Evolutionary conservation across 2,329 filamentous ascomycete species (phyloP), one percentile per base, ranked within the genome.

Genomic region (Sclerotinia nivalis): DNA sequence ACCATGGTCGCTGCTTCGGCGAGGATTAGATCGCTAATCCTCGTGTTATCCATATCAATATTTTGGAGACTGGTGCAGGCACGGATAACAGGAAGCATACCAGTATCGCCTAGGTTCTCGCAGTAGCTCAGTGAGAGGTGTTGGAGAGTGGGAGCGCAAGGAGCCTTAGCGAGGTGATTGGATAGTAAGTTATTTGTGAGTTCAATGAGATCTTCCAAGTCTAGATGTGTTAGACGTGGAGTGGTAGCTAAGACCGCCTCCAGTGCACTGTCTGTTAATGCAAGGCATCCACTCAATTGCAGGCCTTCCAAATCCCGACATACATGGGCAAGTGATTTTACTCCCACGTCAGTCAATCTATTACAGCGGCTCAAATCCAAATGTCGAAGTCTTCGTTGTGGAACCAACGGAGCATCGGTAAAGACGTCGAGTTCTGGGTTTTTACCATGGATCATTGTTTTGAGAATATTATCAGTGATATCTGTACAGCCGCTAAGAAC

Each of bases 51-150:
- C 84, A 98, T 89, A 66, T 96, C 92, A 20, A 97, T 82, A 43
- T 85, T 92, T 61, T 84, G 84, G 20, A 98, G 84, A 20, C 82
- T 85, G 0, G 86, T 84, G 79, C 93, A 97, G 43, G 85, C 86
- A 76, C 93, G 92, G 74, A 98, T 84, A 2, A 97, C 83, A 0
- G 92, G 91, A 0, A 97, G 84, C 87, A 97, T 91, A 69, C 95
- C 95, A 0, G 84, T 82, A 77, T 98, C 96, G 34, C 93, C 89
- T 2, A 99, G 81, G 69, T 87, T 89, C 79, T 97, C 95, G 79
- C 96, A 99, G 79, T 93, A 97, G 76, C 93, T 95, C 74, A 98
- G 86, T 68, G 93, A 94, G 8, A 98, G 85, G 77, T 97, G 93
- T 74, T 91, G 86, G 9, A 99, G 84, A 31, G 82, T 84, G 0